Evolutionary conservation across 2,329 filamentous ascomycete species (phyloP).

Genomic region (Magnaporthales sp.): DNA sequence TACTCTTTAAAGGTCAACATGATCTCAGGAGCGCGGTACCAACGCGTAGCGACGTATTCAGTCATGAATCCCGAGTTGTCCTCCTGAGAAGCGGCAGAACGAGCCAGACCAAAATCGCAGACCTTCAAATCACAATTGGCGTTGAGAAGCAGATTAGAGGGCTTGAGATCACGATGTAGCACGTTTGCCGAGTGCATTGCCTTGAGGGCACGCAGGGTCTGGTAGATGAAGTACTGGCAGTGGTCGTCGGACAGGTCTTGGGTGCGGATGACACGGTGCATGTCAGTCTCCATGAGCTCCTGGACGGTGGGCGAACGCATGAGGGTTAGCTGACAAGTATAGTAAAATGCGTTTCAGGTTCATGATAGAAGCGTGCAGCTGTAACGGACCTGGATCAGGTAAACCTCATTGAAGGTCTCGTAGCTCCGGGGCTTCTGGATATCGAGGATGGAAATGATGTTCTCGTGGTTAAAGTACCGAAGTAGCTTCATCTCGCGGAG

Average conservation of each 20-base stretch:
- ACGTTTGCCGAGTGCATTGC: conserved; percentile 99
- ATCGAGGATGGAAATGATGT: conserved; percentile 98
- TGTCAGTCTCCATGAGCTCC: conserved; percentile 99
- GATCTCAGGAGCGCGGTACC: conserved; percentile 98
- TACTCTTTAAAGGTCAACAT: conserved; percentile 99
- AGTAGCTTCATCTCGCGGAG: conserved; percentile 98
- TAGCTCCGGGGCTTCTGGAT: conserved; percentile 97
- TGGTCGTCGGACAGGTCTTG: conserved; percentile 98
- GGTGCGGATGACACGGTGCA: conserved; percentile 97
- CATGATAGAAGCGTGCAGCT: neutral
- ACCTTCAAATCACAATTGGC: conserved; percentile 99
- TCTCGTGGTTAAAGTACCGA: conserved; percentile 99
- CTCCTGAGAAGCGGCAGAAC: conserved; percentile 92
- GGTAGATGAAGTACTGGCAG: conserved; percentile 99
- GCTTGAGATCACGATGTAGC: conserved; percentile 93
- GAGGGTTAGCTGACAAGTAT: conserved; percentile 10
- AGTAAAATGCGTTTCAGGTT: neutral
- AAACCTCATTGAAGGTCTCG: conserved; percentile 94
- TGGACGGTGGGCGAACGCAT: conserved; percentile 24
- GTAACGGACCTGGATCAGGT: conserved; percentile 82
- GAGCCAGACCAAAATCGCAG: conserved; percentile 93
- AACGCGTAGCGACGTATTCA: conserved; percentile 97
- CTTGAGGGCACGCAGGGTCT: conserved; percentile 93
- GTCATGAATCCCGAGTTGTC: conserved; percentile 99
- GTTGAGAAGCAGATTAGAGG: conserved; percentile 92